Percentiles rank a stretch among this genome's conserved stretches.
Evolutionary conservation across 306 rosid species (phyloP).

Genomic region (Prunus padus): DNA sequence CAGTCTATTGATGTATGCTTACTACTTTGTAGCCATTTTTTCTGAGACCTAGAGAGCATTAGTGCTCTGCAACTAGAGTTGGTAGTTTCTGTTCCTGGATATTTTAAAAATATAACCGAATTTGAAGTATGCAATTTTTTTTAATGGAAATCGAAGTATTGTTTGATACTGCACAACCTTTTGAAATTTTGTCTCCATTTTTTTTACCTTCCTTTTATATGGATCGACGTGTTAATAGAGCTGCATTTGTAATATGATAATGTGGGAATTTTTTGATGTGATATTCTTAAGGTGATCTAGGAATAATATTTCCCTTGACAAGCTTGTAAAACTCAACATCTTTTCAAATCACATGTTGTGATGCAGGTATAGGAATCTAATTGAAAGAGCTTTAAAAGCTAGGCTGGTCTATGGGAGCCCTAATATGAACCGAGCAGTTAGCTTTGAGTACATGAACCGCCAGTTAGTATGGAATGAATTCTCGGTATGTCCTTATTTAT

Average conservation of each 20-base stretch:
- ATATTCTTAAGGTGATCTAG: slow-evolving; percentile 17
- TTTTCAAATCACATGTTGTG: slow-evolving; percentile 15
- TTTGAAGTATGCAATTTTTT: neutral
- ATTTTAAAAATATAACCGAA: neutral
- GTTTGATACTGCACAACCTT: neutral
- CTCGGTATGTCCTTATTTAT: slow-evolving; percentile 54
- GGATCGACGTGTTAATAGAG: slow-evolving; percentile 10
- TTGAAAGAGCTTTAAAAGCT: slow-evolving; percentile 88
- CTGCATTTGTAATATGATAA: slow-evolving; percentile 14
- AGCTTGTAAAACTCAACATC: slow-evolving; percentile 11
- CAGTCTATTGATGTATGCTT: neutral
- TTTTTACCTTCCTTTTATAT: slow-evolving; percentile 6
- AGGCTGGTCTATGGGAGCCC: slow-evolving; percentile 98
- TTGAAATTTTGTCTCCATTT: slow-evolving; percentile 3
- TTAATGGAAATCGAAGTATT: neutral
- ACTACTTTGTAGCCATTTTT: neutral
- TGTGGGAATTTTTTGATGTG: slow-evolving; percentile 4
- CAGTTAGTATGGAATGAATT: slow-evolving; percentile 99
- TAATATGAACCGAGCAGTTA: slow-evolving; percentile 94
- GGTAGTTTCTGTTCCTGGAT: neutral
- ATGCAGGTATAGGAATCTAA: slow-evolving; percentile 86
- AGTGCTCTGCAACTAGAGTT: neutral
- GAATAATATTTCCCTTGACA: slow-evolving; percentile 12
- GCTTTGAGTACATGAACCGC: slow-evolving; percentile 99
- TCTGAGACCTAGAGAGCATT: neutral